Evolutionary conservation across 2,329 filamentous ascomycete species (phyloP).

Genomic region (Trichoderma breve): DNA sequence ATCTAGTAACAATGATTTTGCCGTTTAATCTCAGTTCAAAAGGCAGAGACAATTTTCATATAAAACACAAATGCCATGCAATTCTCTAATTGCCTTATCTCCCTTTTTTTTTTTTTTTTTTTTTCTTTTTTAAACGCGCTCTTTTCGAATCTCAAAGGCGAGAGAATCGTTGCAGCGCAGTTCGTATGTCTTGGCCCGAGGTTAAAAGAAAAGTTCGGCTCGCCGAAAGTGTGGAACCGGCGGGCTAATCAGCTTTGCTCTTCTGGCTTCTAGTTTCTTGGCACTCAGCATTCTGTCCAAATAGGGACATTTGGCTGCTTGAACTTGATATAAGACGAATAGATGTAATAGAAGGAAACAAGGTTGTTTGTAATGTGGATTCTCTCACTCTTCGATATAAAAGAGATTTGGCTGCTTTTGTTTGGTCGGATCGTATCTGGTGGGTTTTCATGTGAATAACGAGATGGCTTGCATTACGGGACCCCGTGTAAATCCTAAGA

Average conservation of each 20-base stretch:
- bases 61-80: not conserved
- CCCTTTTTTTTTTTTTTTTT: too few species aligned
- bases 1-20: not conserved
- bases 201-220: conserved; percentile 4
- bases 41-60: not conserved
- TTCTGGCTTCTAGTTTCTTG: conserved; percentile 17
- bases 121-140: too few species aligned
- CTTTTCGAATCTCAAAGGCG: not conserved
- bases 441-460: not conserved
- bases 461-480: not conserved
- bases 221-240: conserved; percentile 1
- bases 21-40: not conserved
- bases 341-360: not conserved
- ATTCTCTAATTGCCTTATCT: too few species aligned
- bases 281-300: conserved; percentile 2
- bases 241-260: conserved; percentile 11
- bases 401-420: not conserved
- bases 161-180: not conserved
- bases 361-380: not conserved
- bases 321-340: not conserved
- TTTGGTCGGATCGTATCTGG: not conserved
- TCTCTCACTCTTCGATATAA: not conserved
- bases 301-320: not conserved
- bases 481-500: not conserved
- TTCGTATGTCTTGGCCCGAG: not conserved